Percentiles rank a stretch among this genome's conserved stretches.
These are phyloP conservation scores for Skeletonema tropicum DNA, from an alignment of 108 stramenopile genomes.

Conservation along the genomic window DNA sequence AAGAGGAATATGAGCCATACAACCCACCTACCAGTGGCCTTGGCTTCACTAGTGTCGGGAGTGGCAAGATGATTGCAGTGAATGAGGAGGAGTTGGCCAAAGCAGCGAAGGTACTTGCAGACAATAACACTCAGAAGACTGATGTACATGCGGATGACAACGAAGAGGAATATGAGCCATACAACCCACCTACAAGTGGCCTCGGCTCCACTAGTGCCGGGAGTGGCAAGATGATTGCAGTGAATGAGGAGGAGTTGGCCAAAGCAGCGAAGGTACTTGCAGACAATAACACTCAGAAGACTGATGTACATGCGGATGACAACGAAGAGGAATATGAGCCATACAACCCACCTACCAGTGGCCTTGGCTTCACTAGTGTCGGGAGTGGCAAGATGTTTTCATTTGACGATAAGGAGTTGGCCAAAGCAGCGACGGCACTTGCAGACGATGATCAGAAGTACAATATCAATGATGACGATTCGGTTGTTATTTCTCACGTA, in stretches of 20 bases:
- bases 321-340: too few relatives aligned
- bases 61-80: constrained; percentile 21
- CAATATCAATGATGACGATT: too few relatives aligned
- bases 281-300: too few relatives aligned
- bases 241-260: constrained; percentile 33
- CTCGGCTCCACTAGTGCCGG: constrained; percentile 30
- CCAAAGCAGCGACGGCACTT: not conserved
- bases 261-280: constrained; percentile 11
- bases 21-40: too few relatives aligned
- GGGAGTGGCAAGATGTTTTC: too few relatives aligned
- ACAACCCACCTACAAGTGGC: not conserved
- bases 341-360: not conserved
- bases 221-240: constrained; percentile 20
- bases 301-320: too few relatives aligned
- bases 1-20: too few relatives aligned
- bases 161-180: too few relatives aligned
- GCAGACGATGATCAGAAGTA: not conserved
- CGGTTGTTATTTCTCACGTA: not conserved
- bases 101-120: constrained; percentile 12
- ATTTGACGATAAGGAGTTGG: too few relatives aligned
- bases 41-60: too few relatives aligned
- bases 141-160: not conserved
- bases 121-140: not conserved
- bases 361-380: not conserved
- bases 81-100: constrained; percentile 33